Evolutionary conservation across 768 basidiomycete genomes (phyloP), one percentile per base, ranked within the genome.

Genomic region (Cystobasidiopsis lactophilus): DNA sequence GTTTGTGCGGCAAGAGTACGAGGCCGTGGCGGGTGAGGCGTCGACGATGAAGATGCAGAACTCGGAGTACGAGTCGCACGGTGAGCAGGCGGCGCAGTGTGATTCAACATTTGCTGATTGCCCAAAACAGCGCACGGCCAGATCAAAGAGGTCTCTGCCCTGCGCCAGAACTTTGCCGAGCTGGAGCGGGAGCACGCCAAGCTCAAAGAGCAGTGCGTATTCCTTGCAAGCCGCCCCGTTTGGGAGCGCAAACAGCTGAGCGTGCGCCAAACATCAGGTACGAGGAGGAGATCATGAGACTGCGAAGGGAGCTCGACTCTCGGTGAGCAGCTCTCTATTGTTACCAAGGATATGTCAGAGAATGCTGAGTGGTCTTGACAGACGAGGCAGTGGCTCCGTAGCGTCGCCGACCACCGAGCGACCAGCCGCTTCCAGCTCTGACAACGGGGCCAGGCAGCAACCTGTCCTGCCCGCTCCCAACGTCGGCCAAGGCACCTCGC

Each of bases 1-100:
- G 43, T 70, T 72, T 54, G 78, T 93, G 61, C 74, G 79, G 57
- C 75, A 77, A 51, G 89, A 95, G 69, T 88, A 85, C 63, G 86
- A 93, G 48, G 69, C 69, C 52, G 69, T 89, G 54, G 68, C 75
- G 9, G 69, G 72, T 44, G 86, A 93, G 63, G 68, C 82, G 47
- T 70, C 67, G n/a, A 62, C 74, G 10, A 71, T 81, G 60, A 75
- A 84, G 52, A 72, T 69, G 29, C 83, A 91, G 68, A 71, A 83
- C 47, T 88, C 93, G 59, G 91, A 95, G 53, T 82, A 78, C 64
- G 89, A 95, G 68, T 72, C 71, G 5, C 88, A 86, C 73, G 75
- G 91, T 89, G 58, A 53, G 78, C 50, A 29, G 11, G 3, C 39
- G 23, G 26, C 10, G 23, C 2, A 3, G 19, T 5, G 1, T 27